phyloP scores from a whole-genome alignment of 805 yeast genomes.

The Pichia nanzhaoensis region DNA sequence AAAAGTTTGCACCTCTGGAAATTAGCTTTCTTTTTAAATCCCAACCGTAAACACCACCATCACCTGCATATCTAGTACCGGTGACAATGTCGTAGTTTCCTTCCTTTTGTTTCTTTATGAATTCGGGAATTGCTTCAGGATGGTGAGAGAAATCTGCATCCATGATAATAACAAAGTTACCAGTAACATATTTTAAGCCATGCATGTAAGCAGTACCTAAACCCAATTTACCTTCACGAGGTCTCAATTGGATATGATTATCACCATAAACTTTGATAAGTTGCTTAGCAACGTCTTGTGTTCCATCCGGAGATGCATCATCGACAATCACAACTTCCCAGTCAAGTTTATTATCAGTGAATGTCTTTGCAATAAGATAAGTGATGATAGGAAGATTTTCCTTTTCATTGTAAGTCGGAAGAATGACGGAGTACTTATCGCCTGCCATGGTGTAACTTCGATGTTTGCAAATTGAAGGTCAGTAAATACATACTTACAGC shows the following conservation, averaged over 20 bases:
- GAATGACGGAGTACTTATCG: slow-evolving; percentile 62
- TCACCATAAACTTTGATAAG: slow-evolving; percentile 51
- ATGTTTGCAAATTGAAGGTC: too few species aligned
- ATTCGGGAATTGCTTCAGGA: slow-evolving; percentile 73
- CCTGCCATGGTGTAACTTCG: slow-evolving; percentile 13
- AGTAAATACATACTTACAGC: too few species aligned
- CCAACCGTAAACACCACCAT: slow-evolving; percentile 84
- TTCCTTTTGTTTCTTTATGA: slow-evolving; percentile 55
- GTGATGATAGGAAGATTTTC: slow-evolving; percentile 62
- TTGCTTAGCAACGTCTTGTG: slow-evolving; percentile 64
- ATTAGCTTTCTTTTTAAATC: slow-evolving; percentile 72
- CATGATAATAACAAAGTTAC: slow-evolving; percentile 73
- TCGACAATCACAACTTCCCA: slow-evolving; percentile 79
- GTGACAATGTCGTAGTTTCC: slow-evolving; percentile 44
- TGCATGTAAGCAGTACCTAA: slow-evolving; percentile 78
- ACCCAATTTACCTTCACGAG: slow-evolving; percentile 74
- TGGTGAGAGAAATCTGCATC: slow-evolving; percentile 82
- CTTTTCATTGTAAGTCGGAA: slow-evolving; percentile 74
- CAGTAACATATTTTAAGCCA: slow-evolving; percentile 63
- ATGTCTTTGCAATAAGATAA: slow-evolving; percentile 63
- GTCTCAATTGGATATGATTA: slow-evolving; percentile 54
- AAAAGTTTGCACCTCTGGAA: slow-evolving; percentile 73
- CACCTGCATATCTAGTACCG: slow-evolving; percentile 66
- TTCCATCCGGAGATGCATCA: slow-evolving; percentile 77
- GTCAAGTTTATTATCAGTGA: slow-evolving; percentile 45